phyloP scores from a whole-genome alignment of 2,329 filamentous ascomycete species.

The Ophiostoma novo-ulmi region DNA sequence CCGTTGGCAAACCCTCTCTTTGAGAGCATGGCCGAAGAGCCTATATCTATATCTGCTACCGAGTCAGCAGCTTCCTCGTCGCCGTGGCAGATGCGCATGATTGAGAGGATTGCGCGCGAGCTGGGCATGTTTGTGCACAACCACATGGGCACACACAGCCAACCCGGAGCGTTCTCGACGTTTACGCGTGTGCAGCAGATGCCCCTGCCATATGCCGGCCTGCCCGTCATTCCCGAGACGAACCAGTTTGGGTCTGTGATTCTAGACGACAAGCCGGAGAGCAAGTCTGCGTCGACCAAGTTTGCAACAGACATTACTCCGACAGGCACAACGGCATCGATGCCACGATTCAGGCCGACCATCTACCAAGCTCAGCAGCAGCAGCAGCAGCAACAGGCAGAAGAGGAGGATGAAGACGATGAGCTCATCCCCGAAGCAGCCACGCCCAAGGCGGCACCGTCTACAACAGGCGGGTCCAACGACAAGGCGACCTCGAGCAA shows the following conservation, averaged over 20 bases:
- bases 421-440: constrained; percentile 23
- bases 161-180: constrained; percentile 83
- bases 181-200: constrained; percentile 63
- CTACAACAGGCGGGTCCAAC: neutral
- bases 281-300: neutral
- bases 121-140: constrained; percentile 77
- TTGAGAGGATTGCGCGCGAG: constrained; percentile 82
- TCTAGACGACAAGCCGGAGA: constrained; percentile 18
- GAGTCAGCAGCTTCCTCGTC: constrained; percentile 22
- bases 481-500: neutral
- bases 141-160: constrained; percentile 58
- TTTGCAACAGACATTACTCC: constrained; percentile 14
- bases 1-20: constrained; percentile 22
- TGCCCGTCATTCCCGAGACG: constrained; percentile 59
- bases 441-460: constrained; percentile 13
- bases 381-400: neutral
- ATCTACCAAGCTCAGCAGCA: constrained; percentile 36
- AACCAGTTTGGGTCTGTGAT: constrained; percentile 25
- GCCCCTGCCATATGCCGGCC: constrained; percentile 70
- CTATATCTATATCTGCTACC: constrained; percentile 23
- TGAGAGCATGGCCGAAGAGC: neutral
- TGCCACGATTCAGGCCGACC: constrained; percentile 48
- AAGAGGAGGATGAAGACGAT: constrained; percentile 29
- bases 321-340: constrained; percentile 33
- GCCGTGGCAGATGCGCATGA: constrained; percentile 67